Conservation (phyloP, 2,329 filamentous ascomycete species). For the Teratosphaeria epicoccoides region DNA sequence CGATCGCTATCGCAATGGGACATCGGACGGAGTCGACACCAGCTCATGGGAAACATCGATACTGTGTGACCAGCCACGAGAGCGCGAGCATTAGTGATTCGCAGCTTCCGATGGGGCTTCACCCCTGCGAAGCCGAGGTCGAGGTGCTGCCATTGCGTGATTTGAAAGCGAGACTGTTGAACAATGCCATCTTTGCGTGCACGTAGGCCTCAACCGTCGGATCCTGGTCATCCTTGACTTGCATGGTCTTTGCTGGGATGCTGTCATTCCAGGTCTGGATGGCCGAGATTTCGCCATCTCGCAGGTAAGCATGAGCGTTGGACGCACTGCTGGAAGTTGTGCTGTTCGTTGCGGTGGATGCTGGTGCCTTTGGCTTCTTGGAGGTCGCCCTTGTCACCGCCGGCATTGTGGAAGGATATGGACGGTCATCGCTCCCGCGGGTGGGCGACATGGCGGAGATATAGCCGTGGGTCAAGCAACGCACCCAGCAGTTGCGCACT, state of each 20-base stretch:
- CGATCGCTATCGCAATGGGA: not conserved
- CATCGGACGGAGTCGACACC: not conserved
- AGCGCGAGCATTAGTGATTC: not conserved
- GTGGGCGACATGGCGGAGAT: not conserved
- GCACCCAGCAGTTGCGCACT: not conserved
- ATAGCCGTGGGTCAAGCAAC: not conserved
- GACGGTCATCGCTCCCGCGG: not conserved
- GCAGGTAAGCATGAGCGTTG: slow-evolving; percentile 11
- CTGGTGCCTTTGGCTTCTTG: not conserved
- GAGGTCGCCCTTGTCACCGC: not conserved
- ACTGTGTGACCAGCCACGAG: not conserved
- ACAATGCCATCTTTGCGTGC: slow-evolving; percentile 27
- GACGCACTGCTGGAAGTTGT: slow-evolving; percentile 1
- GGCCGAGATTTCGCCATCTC: slow-evolving; percentile 12
- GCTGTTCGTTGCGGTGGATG: not conserved
- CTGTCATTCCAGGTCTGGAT: slow-evolving; percentile 21
- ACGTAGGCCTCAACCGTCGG: slow-evolving; percentile 25
- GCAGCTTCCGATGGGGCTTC: not conserved
- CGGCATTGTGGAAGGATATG: not conserved
- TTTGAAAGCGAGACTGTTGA: slow-evolving; percentile 14
- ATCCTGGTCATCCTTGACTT: slow-evolving; percentile 8
- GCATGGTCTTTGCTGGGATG: slow-evolving; percentile 14
- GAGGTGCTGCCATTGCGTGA: slow-evolving; percentile 1
- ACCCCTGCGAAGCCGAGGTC: slow-evolving; percentile 4
- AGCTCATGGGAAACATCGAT: not conserved